Conservation (phyloP, 106 monocot species). For the Agapanthus africanus region DNA sequence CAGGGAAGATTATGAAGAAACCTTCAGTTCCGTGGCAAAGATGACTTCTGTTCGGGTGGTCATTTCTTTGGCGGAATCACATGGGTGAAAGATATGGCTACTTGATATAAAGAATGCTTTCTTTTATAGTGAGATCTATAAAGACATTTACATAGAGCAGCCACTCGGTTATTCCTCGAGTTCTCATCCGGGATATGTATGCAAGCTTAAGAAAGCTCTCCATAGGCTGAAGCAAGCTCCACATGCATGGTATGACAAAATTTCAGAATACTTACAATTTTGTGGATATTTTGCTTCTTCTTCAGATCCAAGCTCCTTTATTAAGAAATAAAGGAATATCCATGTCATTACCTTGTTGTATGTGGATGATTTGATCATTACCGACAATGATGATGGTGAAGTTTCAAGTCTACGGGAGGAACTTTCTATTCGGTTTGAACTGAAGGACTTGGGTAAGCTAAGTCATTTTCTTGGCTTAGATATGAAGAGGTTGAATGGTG, state of each 20-base stretch:
- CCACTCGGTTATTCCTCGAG: neutral
- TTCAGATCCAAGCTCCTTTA: neutral
- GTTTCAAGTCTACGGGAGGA: neutral
- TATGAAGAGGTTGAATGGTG: neutral
- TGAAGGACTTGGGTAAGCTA: neutral
- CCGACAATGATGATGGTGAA: neutral
- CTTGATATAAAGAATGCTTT: neutral
- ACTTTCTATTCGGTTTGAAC: neutral
- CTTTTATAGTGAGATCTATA: neutral
- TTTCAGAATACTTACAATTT: slow-evolving; percentile 1
- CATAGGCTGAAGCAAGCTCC: neutral
- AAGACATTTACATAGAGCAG: neutral
- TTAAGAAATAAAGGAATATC: neutral
- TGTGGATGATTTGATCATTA: neutral
- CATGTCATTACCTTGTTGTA: neutral
- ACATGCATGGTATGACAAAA: neutral
- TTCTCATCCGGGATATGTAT: neutral
- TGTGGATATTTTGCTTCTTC: neutral
- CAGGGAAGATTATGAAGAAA: neutral
- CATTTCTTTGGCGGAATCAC: neutral
- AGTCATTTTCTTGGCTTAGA: neutral
- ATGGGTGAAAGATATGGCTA: neutral
- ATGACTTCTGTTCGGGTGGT: neutral
- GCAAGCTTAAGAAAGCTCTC: neutral
- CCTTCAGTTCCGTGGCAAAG: neutral